phyloP scores from a whole-genome alignment of 192 early-diverging fungal species.

The Paraglomus occultum region DNA sequence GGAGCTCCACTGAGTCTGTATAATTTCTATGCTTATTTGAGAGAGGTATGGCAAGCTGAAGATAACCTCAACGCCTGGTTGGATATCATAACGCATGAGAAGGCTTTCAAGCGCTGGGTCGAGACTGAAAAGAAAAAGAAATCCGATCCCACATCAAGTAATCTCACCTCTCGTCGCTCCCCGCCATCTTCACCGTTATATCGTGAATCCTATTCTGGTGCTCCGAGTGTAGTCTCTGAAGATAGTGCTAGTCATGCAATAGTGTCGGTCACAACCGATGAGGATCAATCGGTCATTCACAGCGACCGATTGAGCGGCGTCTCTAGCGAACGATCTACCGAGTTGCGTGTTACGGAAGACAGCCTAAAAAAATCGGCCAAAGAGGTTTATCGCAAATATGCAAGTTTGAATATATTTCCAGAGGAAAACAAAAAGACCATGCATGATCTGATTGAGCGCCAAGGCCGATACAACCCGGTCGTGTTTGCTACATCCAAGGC shows the following conservation, averaged over 20 bases:
- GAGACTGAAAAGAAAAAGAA: constrained; percentile 28
- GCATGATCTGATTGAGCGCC: constrained; percentile 37
- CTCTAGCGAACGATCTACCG: neutral
- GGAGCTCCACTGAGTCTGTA: constrained; percentile 37
- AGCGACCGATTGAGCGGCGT: neutral
- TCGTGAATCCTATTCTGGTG: neutral
- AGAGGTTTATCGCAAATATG: constrained; percentile 22
- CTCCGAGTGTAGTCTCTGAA: too few relatives aligned
- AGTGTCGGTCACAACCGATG: neutral
- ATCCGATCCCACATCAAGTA: neutral
- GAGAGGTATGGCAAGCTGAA: constrained; percentile 34
- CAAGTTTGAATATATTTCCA: constrained; percentile 31
- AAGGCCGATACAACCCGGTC: constrained; percentile 43
- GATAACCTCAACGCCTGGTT: constrained; percentile 44
- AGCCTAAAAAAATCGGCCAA: constrained; percentile 24
- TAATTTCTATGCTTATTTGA: constrained; percentile 40
- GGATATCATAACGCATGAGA: constrained; percentile 44
- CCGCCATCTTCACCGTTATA: neutral
- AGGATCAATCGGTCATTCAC: neutral
- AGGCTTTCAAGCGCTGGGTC: constrained; percentile 35
- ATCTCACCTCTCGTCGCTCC: neutral
- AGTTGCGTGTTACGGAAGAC: constrained; percentile 8
- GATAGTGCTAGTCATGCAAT: neutral
- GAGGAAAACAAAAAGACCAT: constrained; percentile 41
- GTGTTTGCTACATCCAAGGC: constrained; percentile 44